Conservation (phyloP, 2,329 filamentous ascomycete species). For the Claviceps arundinis region DNA sequence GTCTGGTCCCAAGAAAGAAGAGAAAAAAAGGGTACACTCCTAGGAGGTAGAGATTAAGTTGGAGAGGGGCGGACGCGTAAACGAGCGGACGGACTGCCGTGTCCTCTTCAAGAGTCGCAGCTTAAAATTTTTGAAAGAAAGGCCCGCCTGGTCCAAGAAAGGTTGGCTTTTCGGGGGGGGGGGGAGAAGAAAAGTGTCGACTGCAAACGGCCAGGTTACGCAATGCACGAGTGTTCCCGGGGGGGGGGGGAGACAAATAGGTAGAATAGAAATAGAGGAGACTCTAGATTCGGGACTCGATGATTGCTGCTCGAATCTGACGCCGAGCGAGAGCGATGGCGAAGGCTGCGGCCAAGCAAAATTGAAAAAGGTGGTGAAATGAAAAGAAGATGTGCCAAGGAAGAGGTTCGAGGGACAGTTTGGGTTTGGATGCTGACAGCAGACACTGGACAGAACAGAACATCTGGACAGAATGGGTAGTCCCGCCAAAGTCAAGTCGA, state of each 20-base stretch:
- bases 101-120: constrained; percentile 9
- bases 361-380: neutral
- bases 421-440: neutral
- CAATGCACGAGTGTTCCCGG: constrained; percentile 14
- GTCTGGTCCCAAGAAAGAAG: constrained; percentile 10
- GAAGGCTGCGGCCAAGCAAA: neutral
- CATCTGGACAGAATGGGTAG: too few relatives aligned
- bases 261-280: neutral
- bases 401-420: neutral
- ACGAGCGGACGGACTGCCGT: constrained; percentile 26
- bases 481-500: too few relatives aligned
- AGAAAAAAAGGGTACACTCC: constrained; percentile 5
- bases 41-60: neutral
- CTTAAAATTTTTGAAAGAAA: neutral
- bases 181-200: constrained; percentile 3
- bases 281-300: neutral
- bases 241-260: neutral
- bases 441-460: too few relatives aligned
- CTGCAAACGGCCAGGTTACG: constrained; percentile 14
- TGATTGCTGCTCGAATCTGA: neutral
- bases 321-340: neutral
- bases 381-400: neutral
- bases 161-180: neutral
- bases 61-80: constrained; percentile 21
- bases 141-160: constrained; percentile 5